Evolutionary conservation across 2,329 filamentous ascomycete genomes (phyloP).

Genomic region (Fusarium sp.): DNA sequence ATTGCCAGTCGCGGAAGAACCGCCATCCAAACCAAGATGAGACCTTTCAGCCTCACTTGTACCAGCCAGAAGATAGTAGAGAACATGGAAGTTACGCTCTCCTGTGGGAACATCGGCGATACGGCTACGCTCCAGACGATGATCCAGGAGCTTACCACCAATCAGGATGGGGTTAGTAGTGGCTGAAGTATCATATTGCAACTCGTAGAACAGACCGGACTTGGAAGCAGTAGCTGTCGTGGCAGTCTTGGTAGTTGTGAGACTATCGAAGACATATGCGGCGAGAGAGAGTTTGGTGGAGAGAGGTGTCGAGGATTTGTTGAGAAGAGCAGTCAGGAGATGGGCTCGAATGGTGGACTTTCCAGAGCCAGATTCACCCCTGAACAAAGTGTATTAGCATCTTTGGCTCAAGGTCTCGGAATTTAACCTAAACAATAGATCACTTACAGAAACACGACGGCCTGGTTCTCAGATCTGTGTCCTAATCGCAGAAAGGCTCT

Average conservation of each 20-base stretch:
- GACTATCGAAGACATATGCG: constrained; percentile 93
- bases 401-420: neutral
- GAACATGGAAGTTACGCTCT: constrained; percentile 93
- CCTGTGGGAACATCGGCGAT: constrained; percentile 93
- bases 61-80: constrained; percentile 95
- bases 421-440: constrained; percentile 1
- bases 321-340: constrained; percentile 84
- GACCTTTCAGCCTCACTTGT: constrained; percentile 91
- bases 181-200: constrained; percentile 94
- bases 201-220: constrained; percentile 92
- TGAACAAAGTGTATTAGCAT: constrained; percentile 53
- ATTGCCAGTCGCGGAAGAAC: constrained; percentile 59
- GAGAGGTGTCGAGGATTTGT: constrained; percentile 90
- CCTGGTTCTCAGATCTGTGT: constrained; percentile 91
- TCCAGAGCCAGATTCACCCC: constrained; percentile 94
- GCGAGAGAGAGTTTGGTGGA: constrained; percentile 94
- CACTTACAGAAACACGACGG: constrained; percentile 86
- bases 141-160: constrained; percentile 93
- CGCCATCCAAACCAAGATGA: constrained; percentile 75
- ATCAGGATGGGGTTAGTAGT: constrained; percentile 87
- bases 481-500: constrained; percentile 88
- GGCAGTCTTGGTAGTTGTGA: constrained; percentile 96
- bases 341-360: constrained; percentile 96
- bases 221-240: constrained; percentile 97
- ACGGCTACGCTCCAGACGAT: constrained; percentile 90